Percentiles rank a stretch among this genome's conserved stretches.
Evolutionary conservation across 2,329 filamentous ascomycete species (phyloP).

Genomic region (Cercospora zeina): DNA sequence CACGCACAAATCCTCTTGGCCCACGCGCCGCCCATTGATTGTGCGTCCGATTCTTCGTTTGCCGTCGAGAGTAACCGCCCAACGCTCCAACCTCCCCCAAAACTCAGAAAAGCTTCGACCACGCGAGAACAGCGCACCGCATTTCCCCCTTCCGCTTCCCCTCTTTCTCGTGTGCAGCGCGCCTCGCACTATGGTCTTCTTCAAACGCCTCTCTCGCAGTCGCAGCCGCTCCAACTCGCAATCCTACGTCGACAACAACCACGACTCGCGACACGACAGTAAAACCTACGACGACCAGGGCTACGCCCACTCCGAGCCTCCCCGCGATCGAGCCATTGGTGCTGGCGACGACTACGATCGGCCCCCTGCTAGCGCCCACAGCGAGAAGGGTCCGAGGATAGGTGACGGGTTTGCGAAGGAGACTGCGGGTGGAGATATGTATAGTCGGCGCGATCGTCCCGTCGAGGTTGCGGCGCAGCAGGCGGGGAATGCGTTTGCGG

Average conservation of each 20-base stretch:
- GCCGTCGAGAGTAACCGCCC: not conserved
- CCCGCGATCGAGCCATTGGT: constrained; percentile 23
- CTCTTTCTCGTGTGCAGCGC: not conserved
- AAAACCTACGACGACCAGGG: constrained; percentile 51
- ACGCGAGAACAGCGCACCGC: not conserved
- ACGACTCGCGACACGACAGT: constrained; percentile 45
- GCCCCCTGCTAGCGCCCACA: constrained; percentile 38
- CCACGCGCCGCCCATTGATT: not conserved
- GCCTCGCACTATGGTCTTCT: constrained; percentile 44
- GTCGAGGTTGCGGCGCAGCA: constrained; percentile 39
- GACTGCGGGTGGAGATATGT: constrained; percentile 41
- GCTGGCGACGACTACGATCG: constrained; percentile 41
- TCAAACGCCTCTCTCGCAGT: constrained; percentile 51
- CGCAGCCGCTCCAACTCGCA: constrained; percentile 48
- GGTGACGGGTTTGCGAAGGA: constrained; percentile 32
- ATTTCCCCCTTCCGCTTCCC: constrained; percentile 4
- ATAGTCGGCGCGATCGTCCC: constrained; percentile 47
- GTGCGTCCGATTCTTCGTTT: not conserved
- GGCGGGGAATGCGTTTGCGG: not conserved
- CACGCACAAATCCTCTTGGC: not conserved
- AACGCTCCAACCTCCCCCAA: constrained; percentile 2
- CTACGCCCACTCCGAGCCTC: constrained; percentile 31
- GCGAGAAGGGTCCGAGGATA: constrained; percentile 33
- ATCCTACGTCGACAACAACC: constrained; percentile 51
- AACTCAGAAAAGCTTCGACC: not conserved